A percentile compares a stretch with the other conserved stretches of the same genome.
phyloP scores from a whole-genome alignment of 768 basidiomycete genomes.

The Mycena belliarum region DNA sequence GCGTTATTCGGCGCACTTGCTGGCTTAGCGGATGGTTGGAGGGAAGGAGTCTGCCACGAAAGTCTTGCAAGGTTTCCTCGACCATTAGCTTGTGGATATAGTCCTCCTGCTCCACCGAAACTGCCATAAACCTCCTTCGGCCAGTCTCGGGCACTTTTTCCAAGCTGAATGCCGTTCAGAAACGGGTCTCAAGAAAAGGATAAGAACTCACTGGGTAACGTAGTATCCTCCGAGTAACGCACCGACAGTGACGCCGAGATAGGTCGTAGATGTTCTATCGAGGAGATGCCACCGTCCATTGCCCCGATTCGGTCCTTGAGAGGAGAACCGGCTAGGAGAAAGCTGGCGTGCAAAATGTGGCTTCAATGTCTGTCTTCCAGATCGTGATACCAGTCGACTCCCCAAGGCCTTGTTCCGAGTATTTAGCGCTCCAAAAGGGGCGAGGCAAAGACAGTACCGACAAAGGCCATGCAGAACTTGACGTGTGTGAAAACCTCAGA shows the following conservation, averaged over 20 bases:
- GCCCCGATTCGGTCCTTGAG: not conserved
- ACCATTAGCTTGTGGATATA: constrained; percentile 45
- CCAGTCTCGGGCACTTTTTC: constrained; percentile 88
- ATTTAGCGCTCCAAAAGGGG: too few species aligned
- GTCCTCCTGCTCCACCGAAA: constrained; percentile 11
- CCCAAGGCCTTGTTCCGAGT: too few species aligned
- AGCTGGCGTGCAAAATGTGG: too few species aligned
- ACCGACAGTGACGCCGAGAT: constrained; percentile 4
- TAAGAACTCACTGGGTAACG: constrained; percentile 2
- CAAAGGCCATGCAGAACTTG: too few species aligned
- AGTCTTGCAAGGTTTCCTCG: constrained; percentile 52
- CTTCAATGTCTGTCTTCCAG: too few species aligned
- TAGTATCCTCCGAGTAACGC: constrained; percentile 11
- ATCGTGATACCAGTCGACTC: too few species aligned
- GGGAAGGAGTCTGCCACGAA: constrained; percentile 58
- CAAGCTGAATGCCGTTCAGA: constrained; percentile 45
- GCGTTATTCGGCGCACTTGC: constrained; percentile 71
- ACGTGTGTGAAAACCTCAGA: too few species aligned
- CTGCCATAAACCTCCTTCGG: constrained; percentile 81
- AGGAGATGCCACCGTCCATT: not conserved
- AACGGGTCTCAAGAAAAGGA: not conserved
- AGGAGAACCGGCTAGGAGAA: not conserved
- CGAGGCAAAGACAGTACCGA: too few species aligned
- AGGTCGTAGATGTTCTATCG: constrained; percentile 1
- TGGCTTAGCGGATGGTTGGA: constrained; percentile 62